Percentiles rank a stretch among this genome's conserved stretches.
phyloP scores from a whole-genome alignment of 345 rosid genomes.

The sweet orange (Citrus sinensis) region DNA sequence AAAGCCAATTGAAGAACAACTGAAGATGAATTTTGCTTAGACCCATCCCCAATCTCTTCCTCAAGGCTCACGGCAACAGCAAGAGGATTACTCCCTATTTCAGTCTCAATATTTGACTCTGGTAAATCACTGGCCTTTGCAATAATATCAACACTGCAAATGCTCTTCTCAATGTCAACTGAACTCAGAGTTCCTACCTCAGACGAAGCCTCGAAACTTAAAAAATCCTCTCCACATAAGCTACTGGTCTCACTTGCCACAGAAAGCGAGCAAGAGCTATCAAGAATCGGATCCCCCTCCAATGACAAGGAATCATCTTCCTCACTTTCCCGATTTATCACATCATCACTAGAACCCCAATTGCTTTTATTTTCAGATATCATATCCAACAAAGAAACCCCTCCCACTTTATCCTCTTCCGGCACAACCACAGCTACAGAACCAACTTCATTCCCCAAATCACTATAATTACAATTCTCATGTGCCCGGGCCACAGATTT shows the following conservation, averaged over 20 bases:
- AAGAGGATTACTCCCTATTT: constrained; percentile 32
- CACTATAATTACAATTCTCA: constrained; percentile 34
- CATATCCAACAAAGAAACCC: constrained; percentile 34
- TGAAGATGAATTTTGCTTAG: constrained; percentile 33
- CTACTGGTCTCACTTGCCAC: constrained; percentile 74
- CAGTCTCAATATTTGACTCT: constrained; percentile 32
- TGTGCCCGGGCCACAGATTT: constrained; percentile 19
- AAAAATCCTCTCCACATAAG: constrained; percentile 63
- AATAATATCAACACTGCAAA: constrained; percentile 36
- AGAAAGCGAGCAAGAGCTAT: constrained; percentile 56
- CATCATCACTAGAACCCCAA: constrained; percentile 38
- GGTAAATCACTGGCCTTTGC: constrained; percentile 32
- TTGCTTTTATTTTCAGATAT: constrained; percentile 35
- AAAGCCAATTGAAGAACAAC: constrained; percentile 42
- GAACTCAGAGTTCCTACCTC: constrained; percentile 35
- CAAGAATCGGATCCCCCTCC: constrained; percentile 57
- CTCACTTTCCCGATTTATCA: constrained; percentile 32
- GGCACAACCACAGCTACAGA: constrained; percentile 15
- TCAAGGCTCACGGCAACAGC: constrained; percentile 35
- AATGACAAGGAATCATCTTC: constrained; percentile 60
- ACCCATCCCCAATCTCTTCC: constrained; percentile 37
- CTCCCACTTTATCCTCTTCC: constrained; percentile 22
- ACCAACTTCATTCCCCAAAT: constrained; percentile 37
- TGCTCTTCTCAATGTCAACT: constrained; percentile 35
- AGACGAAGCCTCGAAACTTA: constrained; percentile 41